Percentiles rank a stretch among this genome's conserved stretches.
Conservation (phyloP, 2,329 filamentous ascomycete species). For the Periconia macrospinosa region DNA sequence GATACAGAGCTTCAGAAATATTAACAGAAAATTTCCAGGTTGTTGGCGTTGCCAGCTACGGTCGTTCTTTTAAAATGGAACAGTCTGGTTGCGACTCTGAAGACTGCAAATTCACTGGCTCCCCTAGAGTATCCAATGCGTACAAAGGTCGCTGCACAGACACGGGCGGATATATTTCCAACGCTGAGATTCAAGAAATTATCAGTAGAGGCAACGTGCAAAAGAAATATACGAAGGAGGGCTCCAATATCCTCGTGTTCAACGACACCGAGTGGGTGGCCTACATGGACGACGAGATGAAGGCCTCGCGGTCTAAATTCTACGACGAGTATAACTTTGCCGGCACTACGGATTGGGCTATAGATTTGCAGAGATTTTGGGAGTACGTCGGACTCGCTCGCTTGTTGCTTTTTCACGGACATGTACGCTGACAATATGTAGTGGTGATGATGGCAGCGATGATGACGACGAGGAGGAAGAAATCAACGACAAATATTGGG, state of each 20-base stretch:
- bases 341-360: constrained; percentile 43
- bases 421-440: neutral
- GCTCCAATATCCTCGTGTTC: constrained; percentile 18
- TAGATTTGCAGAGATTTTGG: constrained; percentile 24
- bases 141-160: constrained; percentile 39
- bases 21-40: constrained; percentile 4
- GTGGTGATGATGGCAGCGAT: neutral
- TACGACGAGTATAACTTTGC: constrained; percentile 31
- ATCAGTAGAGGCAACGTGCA: constrained; percentile 11
- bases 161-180: constrained; percentile 43
- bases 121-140: constrained; percentile 26
- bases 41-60: constrained; percentile 40
- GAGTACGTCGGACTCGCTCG: neutral
- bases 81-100: constrained; percentile 28
- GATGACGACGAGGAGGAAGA: neutral
- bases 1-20: neutral
- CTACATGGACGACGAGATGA: constrained; percentile 24
- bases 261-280: constrained; percentile 21
- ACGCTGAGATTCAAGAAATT: constrained; percentile 45
- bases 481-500: constrained; percentile 1
- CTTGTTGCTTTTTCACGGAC: no score
- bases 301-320: constrained; percentile 16
- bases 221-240: constrained; percentile 1
- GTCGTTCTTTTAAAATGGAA: constrained; percentile 40
- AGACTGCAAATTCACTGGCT: constrained; percentile 38